Evolutionary conservation across 495 filamentous ascomycete species (phyloP).

Genomic region (Hypoxylon fragiforme): DNA sequence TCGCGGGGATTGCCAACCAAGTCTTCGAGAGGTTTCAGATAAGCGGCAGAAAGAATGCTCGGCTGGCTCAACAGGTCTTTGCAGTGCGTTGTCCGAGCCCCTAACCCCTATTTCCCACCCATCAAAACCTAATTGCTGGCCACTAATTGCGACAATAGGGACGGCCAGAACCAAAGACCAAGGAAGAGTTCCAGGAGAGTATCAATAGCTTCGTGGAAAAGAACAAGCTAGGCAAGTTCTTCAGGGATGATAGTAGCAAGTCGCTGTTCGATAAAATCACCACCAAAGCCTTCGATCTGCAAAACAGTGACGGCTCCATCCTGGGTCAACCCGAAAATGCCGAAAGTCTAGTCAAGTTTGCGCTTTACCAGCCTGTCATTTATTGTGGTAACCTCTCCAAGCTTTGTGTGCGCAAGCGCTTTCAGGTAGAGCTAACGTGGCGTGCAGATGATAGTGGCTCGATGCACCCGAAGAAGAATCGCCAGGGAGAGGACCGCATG

Average conservation of each 20-base stretch:
- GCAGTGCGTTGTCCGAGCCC: not conserved
- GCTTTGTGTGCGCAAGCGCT: too few species aligned
- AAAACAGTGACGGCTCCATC: slow-evolving; percentile 6
- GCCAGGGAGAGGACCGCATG: slow-evolving; percentile 17
- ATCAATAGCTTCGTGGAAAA: slow-evolving; percentile 16
- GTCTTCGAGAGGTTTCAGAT: slow-evolving; percentile 22
- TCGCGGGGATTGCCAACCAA: not conserved
- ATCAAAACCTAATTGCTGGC: too few species aligned
- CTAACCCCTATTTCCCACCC: not conserved
- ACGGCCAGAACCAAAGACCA: slow-evolving; percentile 8
- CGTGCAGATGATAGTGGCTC: slow-evolving; percentile 23
- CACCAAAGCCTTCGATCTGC: slow-evolving; percentile 18
- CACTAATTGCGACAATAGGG: too few species aligned
- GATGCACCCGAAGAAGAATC: slow-evolving; percentile 13
- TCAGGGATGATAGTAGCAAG: slow-evolving; percentile 5
- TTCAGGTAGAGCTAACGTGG: slow-evolving; percentile 1
- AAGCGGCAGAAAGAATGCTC: not conserved
- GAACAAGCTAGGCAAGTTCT: slow-evolving; percentile 19
- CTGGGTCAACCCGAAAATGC: slow-evolving; percentile 13
- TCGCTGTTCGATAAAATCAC: slow-evolving; percentile 14
- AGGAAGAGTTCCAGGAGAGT: slow-evolving; percentile 24
- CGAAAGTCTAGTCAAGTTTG: slow-evolving; percentile 20
- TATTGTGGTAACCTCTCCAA: slow-evolving; percentile 21
- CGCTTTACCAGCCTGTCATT: slow-evolving; percentile 26
- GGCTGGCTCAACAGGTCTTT: not conserved